Evolutionary conservation across 805 yeast species (phyloP).

Genomic region (Yarrowia divulgata): DNA sequence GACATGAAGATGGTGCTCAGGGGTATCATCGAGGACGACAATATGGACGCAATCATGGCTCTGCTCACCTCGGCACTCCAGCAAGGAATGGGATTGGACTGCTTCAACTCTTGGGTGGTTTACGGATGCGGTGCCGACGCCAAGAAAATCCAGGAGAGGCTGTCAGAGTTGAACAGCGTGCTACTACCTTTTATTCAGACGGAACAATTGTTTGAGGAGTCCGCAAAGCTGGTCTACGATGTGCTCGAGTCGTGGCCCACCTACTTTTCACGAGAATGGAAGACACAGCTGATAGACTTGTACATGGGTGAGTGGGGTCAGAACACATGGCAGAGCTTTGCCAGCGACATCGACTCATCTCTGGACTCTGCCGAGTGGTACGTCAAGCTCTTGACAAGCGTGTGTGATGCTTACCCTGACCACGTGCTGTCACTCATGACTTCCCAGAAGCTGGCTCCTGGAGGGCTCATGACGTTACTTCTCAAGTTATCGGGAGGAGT

Average conservation of each 20-base stretch:
- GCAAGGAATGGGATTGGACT: slow-evolving; percentile 27
- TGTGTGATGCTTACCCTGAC: slow-evolving; percentile 28
- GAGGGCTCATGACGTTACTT: slow-evolving; percentile 24
- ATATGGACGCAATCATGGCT: slow-evolving; percentile 16
- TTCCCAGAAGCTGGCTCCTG: slow-evolving; percentile 16
- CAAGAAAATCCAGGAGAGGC: slow-evolving; percentile 11
- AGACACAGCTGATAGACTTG: slow-evolving; percentile 18
- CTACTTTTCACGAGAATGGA: slow-evolving; percentile 23
- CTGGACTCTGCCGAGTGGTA: slow-evolving; percentile 37
- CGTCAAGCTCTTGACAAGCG: slow-evolving; percentile 14
- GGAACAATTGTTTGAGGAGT: slow-evolving; percentile 21
- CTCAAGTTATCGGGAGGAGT: slow-evolving; percentile 39
- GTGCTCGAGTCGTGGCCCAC: slow-evolving; percentile 29
- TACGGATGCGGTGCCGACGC: slow-evolving; percentile 26
- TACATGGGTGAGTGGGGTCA: slow-evolving; percentile 30
- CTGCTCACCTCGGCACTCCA: slow-evolving; percentile 15
- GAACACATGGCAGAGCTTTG: slow-evolving; percentile 11
- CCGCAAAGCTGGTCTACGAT: slow-evolving; percentile 34
- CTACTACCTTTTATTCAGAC: slow-evolving; percentile 22
- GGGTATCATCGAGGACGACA: slow-evolving; percentile 37
- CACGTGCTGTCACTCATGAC: slow-evolving; percentile 1
- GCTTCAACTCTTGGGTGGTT: slow-evolving; percentile 30
- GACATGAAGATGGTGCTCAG: slow-evolving; percentile 32
- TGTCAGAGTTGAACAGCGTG: slow-evolving; percentile 8
- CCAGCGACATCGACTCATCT: slow-evolving; percentile 4